A percentile compares a stretch with the other conserved stretches of the same genome.
Conservation (phyloP, 345 rosid genomes). For the Balakata baccata region DNA sequence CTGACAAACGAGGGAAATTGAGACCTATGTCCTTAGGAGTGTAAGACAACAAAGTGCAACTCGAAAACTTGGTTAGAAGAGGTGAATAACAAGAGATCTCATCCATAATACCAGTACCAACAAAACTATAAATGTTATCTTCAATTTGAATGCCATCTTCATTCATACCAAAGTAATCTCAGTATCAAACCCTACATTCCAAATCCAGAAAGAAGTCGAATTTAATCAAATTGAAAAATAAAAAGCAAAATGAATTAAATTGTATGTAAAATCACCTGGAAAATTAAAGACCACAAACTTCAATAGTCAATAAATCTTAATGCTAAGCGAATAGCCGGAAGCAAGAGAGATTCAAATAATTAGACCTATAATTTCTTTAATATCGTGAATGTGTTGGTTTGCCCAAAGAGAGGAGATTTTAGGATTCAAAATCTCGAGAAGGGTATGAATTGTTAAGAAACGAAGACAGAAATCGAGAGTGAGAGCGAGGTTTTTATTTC, state of each 20-base stretch:
- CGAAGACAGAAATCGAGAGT: neutral
- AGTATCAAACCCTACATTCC: conserved; percentile 9
- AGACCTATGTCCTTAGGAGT: conserved; percentile 38
- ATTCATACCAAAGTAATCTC: conserved; percentile 11
- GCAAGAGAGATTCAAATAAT: neutral
- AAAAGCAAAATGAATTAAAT: neutral
- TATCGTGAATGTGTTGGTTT: neutral
- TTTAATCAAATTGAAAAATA: neutral
- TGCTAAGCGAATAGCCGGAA: neutral
- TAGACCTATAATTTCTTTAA: neutral
- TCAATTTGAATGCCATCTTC: conserved; percentile 74
- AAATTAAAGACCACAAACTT: neutral
- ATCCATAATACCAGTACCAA: conserved; percentile 64
- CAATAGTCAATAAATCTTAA: neutral
- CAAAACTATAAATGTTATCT: conserved; percentile 82
- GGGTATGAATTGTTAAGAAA: neutral
- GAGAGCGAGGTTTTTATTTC: neutral
- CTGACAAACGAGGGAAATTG: conserved; percentile 43
- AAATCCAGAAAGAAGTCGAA: conserved; percentile 4
- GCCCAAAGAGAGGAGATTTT: neutral
- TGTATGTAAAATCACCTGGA: neutral
- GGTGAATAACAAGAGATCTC: conserved; percentile 76
- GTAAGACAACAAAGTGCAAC: conserved; percentile 48
- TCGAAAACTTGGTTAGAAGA: conserved; percentile 72
- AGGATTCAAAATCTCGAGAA: conserved; percentile 1